Base-by-base conservation (phyloP, 345 rosid genomes). In the Gossypium thurberi region DNA sequence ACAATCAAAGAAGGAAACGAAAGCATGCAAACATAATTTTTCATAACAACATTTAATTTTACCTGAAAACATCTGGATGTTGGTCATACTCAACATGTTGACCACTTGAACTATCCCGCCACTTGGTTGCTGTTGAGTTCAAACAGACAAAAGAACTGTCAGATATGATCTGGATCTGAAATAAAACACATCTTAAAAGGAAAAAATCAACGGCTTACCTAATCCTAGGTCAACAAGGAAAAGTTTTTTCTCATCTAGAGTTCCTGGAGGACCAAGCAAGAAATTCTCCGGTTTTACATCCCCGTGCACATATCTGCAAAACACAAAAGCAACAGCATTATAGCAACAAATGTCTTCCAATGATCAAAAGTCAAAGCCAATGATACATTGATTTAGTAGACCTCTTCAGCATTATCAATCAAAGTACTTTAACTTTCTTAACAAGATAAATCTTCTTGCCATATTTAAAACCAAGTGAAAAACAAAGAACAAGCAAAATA, bases 261-360 rank as follows among this genome's bases (percentile, higher is more conserved):
- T 86, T 82, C 96, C 91, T 0, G 94, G 87, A 47, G 90, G 83
- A 26, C 99, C 99, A 77, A 95, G 95, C 85, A 95, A 84, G 75
- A 95, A 92, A 76, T 95, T 95, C 85, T 92, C 98, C 25, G 99
- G 99, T 76, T 95, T 95, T 11, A 95, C 96, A 86, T 95, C 99
- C 58, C 99, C 99, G 65, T 95, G 99, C 70, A 90, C 97, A 81
- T 87, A 95, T 82, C 99, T 95, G 87, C 82, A 66, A 66, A 53
- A 71, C 47, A 17, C 28, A 77, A 42, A 73, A 82, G 57, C 72
- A 73, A 8, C 68, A 81, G 25, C 28, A 33, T 53, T 68, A 73
- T 20, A 71, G 68, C 61, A 58, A 51, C 53, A 69, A 9, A 76
- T 33, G 25, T 23, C 46, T 44, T 37, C 26, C 44, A 14, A 23